Percentiles rank a stretch among this genome's conserved stretches.
phyloP scores from a whole-genome alignment of 2,329 filamentous ascomycete species.

The Fusarium sororula region DNA sequence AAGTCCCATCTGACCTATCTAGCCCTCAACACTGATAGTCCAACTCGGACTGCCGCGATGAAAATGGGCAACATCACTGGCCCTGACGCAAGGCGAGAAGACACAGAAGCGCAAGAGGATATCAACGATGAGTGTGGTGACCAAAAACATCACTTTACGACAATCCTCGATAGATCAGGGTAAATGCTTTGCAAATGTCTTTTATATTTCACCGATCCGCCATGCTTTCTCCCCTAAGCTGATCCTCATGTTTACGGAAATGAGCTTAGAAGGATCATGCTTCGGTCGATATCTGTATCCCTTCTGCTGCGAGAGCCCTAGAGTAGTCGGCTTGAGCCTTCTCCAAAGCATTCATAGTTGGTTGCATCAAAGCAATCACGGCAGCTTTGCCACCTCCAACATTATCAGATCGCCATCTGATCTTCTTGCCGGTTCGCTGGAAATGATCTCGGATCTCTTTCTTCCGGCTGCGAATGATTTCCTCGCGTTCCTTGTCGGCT shows the following conservation, averaged over 20 bases:
- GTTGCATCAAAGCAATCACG: constrained; percentile 79
- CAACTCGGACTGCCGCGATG: background rate
- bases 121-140: background rate
- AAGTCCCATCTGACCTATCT: background rate
- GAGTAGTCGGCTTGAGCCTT: constrained; percentile 77
- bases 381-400: constrained; percentile 79
- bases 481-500: constrained; percentile 78
- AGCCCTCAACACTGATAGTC: background rate
- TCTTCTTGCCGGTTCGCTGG: constrained; percentile 77
- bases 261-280: constrained; percentile 3
- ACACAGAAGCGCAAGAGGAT: background rate
- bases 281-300: constrained; percentile 59
- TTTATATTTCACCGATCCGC: background rate
- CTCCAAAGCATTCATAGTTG: constrained; percentile 75
- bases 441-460: constrained; percentile 76
- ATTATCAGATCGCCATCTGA: constrained; percentile 72
- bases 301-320: constrained; percentile 73
- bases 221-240: background rate
- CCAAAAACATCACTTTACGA: background rate
- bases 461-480: constrained; percentile 72
- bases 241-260: background rate
- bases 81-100: too few species aligned
- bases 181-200: background rate
- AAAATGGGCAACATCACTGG: background rate
- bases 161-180: background rate